Base-by-base conservation (phyloP, 2,329 filamentous ascomycete species). In the Alternaria longipes region DNA sequence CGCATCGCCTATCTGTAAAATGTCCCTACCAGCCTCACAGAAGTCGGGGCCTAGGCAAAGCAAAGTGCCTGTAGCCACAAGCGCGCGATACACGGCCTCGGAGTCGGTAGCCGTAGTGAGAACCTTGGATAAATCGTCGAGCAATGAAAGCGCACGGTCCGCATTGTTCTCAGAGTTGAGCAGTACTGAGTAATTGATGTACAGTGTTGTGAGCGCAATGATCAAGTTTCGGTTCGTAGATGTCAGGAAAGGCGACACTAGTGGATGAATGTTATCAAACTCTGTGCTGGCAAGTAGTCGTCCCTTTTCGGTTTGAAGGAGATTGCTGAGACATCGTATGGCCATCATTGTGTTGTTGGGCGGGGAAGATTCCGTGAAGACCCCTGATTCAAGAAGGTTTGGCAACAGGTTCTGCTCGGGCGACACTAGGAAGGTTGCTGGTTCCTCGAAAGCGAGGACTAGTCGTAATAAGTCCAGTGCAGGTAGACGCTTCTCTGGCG, bases 341-440 rank as follows among this genome's bases (percentile, higher is more conserved):
- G 90, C 89, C 84, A 99, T 91, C 90, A 98, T 97, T 11, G 88
- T 87, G 67, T 93, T 93, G 78, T 97, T 97, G 38, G 88, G 89
- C 0, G 90, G 83, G 2, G 87, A 84, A 0, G 85, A 81, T 5
- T 80, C 77, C 8, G 88, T 84, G 54, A 90, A 87, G 2, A 89
- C 83, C 1, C 79, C 86, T 52, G 84, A 87, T 44, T 76, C 77
- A 34, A 89, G 83, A 7, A 97, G 80, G 1, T 82, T 80, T 8
- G 85, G 81, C 4, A 91, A 77, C n/a, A 94, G 81, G 36, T 87
- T 89, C 3, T 82, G 82, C 30, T 84, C 81, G 3, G 81, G 79
- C 0, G 84, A 79, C 52, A 87, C 84, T 0, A 81, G 81, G 51
- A 87, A 86, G 8, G 85, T 84, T 2, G 92, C 90, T n/a, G 89